Base-by-base conservation (phyloP, 192 early-diverging fungal genomes). In the Coemansia sp. region DNA sequence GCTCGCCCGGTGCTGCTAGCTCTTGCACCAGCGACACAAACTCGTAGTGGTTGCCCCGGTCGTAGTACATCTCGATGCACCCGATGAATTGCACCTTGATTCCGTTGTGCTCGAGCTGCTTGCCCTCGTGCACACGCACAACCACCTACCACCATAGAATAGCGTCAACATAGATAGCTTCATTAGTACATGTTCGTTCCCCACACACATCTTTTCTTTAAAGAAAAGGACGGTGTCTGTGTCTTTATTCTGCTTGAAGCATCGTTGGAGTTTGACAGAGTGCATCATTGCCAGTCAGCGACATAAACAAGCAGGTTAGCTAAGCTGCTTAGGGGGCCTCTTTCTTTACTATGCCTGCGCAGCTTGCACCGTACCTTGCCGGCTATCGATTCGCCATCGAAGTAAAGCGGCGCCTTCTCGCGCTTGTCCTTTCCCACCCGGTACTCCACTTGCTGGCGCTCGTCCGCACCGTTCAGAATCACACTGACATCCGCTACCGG, bases 11-110 rank as follows among this genome's bases (percentile, higher is more conserved):
- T 13, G 90, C 81, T 4, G 92, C 93, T 28, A 99, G 81, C 67
- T 98, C 97, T 67, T 97, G 95, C 22, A 88, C 80, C 30, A 95
- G 81, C 5, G 93, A 90, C 25, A 88, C 68, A 80, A 99, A 99
- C 69, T 97, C 93, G 57, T 92, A 89, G 62, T 94, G 91, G 58
- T 93, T 92, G 42, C 94, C 89, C 34, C 92, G 81, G 69, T 97
- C 93, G 69, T 94, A 91, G 67, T 93, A 97, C 41, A 97, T 81
- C 54, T 99, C 96, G 83, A 74, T 99, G 62, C 91, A 85, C 24
- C 97, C 97, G n/a, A 99, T 84, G 73, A 98, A 98, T 70, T 99
- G 93, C 32, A 97, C 88, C 60, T 96, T 98, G 53, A 99, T 97
- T 19, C 97, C 97, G 47, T 94, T 87, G 79, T 99, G 97, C 65